A percentile compares a stretch with the other conserved stretches of the same genome.
These are phyloP conservation scores for Blechomonas ayalai DNA, from an alignment of 208 protist genomes.

Conservation along the genomic window DNA sequence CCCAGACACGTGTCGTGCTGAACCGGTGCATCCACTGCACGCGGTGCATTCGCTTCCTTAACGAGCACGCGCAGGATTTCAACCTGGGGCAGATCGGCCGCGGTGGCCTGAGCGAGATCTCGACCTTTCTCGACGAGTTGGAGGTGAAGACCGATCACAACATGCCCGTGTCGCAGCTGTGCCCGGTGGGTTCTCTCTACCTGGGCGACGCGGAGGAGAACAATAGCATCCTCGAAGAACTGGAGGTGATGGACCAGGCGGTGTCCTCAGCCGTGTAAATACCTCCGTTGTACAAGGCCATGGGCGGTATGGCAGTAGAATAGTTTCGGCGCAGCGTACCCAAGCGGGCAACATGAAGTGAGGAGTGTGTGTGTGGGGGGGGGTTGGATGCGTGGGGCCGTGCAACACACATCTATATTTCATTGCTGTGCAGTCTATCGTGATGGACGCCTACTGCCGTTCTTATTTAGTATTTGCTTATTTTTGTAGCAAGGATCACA, in stretches of 20 bases:
- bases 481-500: no score
- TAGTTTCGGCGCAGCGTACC: no score
- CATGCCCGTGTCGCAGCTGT: slow-evolving; percentile 84
- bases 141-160: slow-evolving; percentile 89
- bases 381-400: slow-evolving; percentile 3
- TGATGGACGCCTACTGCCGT: no score
- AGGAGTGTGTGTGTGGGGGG: no score
- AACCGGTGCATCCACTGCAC: slow-evolving; percentile 97
- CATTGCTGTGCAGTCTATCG: no score
- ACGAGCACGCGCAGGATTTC: slow-evolving; percentile 93
- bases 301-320: no score
- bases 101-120: slow-evolving; percentile 90
- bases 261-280: no score
- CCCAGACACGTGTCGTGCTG: slow-evolving; percentile 93
- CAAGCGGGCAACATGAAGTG: no score
- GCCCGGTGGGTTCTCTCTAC: slow-evolving; percentile 76
- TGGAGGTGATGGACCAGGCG: slow-evolving; percentile 44
- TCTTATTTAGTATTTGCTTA: no score
- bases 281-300: no score
- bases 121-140: slow-evolving; percentile 89
- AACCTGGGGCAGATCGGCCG: slow-evolving; percentile 93
- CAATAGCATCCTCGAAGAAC: slow-evolving; percentile 49
- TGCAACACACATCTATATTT: neutral
- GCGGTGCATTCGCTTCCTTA: slow-evolving; percentile 92
- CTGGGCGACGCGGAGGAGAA: slow-evolving; percentile 82